Evolutionary conservation across 495 filamentous ascomycete genomes (phyloP), one percentile per base, ranked within the genome.

Genomic region (Lophiostoma macrostomum): DNA sequence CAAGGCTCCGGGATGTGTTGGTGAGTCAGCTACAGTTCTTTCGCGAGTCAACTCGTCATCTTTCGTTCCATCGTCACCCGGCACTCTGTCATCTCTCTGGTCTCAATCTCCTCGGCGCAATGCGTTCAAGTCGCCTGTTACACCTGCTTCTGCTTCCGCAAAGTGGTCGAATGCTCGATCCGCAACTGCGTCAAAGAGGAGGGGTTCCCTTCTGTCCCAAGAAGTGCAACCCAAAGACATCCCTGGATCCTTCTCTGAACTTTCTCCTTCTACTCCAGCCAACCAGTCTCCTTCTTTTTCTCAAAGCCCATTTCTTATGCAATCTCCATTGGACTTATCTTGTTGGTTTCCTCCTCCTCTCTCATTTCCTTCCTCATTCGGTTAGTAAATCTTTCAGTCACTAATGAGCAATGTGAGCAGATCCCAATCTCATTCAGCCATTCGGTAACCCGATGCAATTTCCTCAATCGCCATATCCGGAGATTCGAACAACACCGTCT

Each of bases 1-100:
- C 50, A 88, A 86, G 58, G 63, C 74, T 31, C 58, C 73, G 53
- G 77, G 77, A 43, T 90, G 79, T 74, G 85, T 95, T 73, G 88
- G 90, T 96, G 80, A 84, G 90, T 93, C 71, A 67, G 40, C 54
- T 1, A 48, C 34, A 42, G 42, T 73, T 67, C 67, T 63, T 67
- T 69, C 67, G 61, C 60, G 51, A 56, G 64, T 58, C 55, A 29
- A 58, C 48, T 37, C 49, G 42, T 31, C 58, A 52, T 35, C 40
- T 53, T 55, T 47, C 35, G 22, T 44, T 58, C 29, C 29, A 25
- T 40, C 50, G 43, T 28, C 40, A 24, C 29, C 43, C 18, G 22
- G 56, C 24, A 40, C 39, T 14, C 53, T 43, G n/a, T 25, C 29
- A n/a, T 57, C 53, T 27, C 12, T 36, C 31, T 22, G 38, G 23